Evolutionary conservation across 495 filamentous ascomycete species (phyloP).

Genomic region (Mytilinidion resinicola): DNA sequence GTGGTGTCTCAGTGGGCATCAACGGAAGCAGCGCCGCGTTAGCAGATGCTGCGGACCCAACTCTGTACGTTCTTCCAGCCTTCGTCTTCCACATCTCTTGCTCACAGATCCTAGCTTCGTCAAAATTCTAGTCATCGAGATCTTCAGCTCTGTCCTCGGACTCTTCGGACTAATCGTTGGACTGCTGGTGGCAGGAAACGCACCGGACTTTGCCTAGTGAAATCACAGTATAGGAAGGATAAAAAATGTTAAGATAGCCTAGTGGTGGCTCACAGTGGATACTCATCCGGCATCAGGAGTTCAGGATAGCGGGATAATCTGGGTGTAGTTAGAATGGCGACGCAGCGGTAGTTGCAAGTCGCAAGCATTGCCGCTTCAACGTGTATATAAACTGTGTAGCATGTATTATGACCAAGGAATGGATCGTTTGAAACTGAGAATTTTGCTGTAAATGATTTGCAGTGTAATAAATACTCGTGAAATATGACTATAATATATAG

Average conservation of each 20-base stretch:
- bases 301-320: background rate
- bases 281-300: background rate
- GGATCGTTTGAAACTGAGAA: background rate
- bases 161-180: slow-evolving; percentile 98
- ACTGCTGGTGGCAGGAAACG: slow-evolving; percentile 76
- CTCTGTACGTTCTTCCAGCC: slow-evolving; percentile 56
- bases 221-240: background rate
- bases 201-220: slow-evolving; percentile 54
- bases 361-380: background rate
- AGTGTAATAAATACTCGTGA: background rate
- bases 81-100: background rate
- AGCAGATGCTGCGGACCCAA: slow-evolving; percentile 90
- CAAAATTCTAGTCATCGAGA: slow-evolving; percentile 97
- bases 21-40: slow-evolving; percentile 95
- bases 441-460: background rate
- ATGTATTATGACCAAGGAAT: background rate
- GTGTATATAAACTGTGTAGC: slow-evolving; percentile 1
- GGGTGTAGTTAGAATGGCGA: background rate
- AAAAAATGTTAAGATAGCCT: background rate
- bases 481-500: background rate
- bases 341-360: background rate
- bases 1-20: slow-evolving; percentile 94
- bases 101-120: slow-evolving; percentile 63
- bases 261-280: no score
- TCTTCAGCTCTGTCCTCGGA: slow-evolving; percentile 96